Evolutionary conservation across 257 asterid genomes (phyloP).

Genomic region (Penstemon eatonii): DNA sequence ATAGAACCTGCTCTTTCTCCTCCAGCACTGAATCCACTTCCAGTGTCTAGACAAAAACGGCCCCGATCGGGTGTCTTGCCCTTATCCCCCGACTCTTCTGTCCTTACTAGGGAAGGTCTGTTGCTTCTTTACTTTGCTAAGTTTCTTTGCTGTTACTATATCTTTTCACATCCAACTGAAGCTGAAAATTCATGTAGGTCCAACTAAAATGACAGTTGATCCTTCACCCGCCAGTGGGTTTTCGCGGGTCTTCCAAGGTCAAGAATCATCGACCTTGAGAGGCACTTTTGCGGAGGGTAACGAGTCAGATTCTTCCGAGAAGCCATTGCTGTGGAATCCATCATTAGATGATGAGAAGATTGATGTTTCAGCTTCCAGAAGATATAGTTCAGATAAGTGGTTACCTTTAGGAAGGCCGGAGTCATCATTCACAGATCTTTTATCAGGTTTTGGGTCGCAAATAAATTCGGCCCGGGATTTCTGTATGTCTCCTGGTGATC

Average conservation of each 20-base stretch:
- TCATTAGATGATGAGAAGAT: slow-evolving; percentile 61
- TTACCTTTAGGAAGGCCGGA: slow-evolving; percentile 67
- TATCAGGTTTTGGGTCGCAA: slow-evolving; percentile 81
- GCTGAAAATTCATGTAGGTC: slow-evolving; percentile 43
- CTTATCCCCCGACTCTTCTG: slow-evolving; percentile 77
- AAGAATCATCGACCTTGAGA: slow-evolving; percentile 82
- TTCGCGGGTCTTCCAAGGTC: slow-evolving; percentile 95
- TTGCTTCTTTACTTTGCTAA: slow-evolving; percentile 12
- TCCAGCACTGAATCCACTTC: slow-evolving; percentile 82
- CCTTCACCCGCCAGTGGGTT: slow-evolving; percentile 68
- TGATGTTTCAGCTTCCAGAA: slow-evolving; percentile 46
- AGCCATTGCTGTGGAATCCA: slow-evolving; percentile 54
- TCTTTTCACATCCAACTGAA: slow-evolving; percentile 15
- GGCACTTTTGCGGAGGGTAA: slow-evolving; percentile 60
- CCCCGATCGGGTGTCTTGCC: slow-evolving; percentile 70
- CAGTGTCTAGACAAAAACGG: slow-evolving; percentile 72
- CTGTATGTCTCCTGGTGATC: slow-evolving; percentile 45
- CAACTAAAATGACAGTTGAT: slow-evolving; percentile 64
- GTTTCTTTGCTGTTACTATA: slow-evolving; percentile 16
- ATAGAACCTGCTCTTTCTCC: slow-evolving; percentile 87
- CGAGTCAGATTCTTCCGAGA: slow-evolving; percentile 69
- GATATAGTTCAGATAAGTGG: slow-evolving; percentile 61
- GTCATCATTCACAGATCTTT: slow-evolving; percentile 66
- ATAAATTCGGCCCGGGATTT: slow-evolving; percentile 47
- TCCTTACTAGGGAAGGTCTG: slow-evolving; percentile 82